phyloP scores from a whole-genome alignment of 2,329 filamentous ascomycete species.

The Neofusicoccum kwambonambiense region DNA sequence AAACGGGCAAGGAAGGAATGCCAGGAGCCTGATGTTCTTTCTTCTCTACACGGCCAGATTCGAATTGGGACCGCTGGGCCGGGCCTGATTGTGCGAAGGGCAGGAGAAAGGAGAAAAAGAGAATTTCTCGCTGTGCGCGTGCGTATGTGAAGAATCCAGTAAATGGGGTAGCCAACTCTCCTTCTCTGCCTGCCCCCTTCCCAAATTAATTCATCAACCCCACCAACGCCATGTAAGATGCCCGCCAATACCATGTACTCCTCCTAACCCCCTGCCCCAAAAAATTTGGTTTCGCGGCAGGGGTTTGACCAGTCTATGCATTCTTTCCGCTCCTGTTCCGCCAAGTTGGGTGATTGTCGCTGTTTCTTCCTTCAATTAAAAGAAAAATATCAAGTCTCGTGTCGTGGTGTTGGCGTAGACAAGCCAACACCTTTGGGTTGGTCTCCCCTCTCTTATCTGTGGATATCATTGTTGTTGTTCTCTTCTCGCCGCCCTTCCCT shows the following conservation, averaged over 20 bases:
- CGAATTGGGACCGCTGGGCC: no score
- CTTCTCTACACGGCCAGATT: neutral
- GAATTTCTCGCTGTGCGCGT: neutral
- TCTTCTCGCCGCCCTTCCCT: neutral
- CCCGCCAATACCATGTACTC: constrained; percentile 2
- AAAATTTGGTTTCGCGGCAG: neutral
- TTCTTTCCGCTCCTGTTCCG: neutral
- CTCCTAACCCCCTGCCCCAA: neutral
- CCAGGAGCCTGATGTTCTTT: neutral
- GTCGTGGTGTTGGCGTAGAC: neutral
- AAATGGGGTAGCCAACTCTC: neutral
- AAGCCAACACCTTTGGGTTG: neutral
- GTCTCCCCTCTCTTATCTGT: constrained; percentile 1
- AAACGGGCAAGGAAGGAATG: neutral
- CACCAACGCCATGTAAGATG: constrained; percentile 4
- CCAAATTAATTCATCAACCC: neutral
- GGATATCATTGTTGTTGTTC: constrained; percentile 10
- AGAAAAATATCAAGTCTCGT: neutral
- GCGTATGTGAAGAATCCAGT: neutral
- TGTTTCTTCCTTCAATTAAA: neutral
- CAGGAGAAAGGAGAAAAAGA: neutral
- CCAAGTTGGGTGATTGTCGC: neutral
- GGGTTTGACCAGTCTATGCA: neutral
- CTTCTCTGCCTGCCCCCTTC: neutral
- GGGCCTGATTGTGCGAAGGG: neutral